Evolutionary conservation across 208 protist species (phyloP), one percentile per base, ranked within the genome.

Genomic region (Blastocrithidia nonstop): DNA sequence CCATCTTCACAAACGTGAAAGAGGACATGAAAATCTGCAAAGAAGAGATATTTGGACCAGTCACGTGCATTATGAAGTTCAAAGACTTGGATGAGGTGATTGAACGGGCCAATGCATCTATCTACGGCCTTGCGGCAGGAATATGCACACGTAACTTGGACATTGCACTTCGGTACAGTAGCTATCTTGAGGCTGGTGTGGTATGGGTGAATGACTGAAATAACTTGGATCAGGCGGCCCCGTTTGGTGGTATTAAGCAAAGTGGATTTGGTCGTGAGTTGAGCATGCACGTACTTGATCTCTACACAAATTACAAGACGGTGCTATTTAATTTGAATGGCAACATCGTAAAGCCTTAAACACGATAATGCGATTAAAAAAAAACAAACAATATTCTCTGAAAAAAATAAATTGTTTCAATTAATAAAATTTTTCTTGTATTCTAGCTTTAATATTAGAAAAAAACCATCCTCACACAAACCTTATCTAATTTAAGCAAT

Each of bases 141-240:
- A 69, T 94, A 32, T 85, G 62, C 61, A 85, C 82, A 22, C 46
- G 44, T 40, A 66, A 74, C 54, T 49, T 88, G 29, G 64, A 83
- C 57, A 80, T 71, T 8, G 72, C 72, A n/a, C 28, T 84, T 35
- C 65, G 57, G 40, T 70, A 60, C 31, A 38, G 58, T 20, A 61
- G 61, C 3, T 57, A 57, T 46, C 54, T 92, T 1, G 55, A 88
- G 31, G 79, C 77, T 27, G 82, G 86, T 40, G 89, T 73, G 19
- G 71, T 89, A 43, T 94, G 86, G 86, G 61, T 91, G 20, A 94
- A 94, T 62, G 67, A 60, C 26, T 94, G 71, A 75, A 88, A 93
- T 60, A 60, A 51, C 39, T 87, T 89, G 57, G 66, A 82, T 59
- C 27, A 36, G 23, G 42, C 68, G 3, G 45, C 57, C 52, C 80